These are phyloP conservation scores for Claviceps pazoutovae DNA, from an alignment of 2,329 filamentous ascomycete species.

Conservation along the genomic window DNA sequence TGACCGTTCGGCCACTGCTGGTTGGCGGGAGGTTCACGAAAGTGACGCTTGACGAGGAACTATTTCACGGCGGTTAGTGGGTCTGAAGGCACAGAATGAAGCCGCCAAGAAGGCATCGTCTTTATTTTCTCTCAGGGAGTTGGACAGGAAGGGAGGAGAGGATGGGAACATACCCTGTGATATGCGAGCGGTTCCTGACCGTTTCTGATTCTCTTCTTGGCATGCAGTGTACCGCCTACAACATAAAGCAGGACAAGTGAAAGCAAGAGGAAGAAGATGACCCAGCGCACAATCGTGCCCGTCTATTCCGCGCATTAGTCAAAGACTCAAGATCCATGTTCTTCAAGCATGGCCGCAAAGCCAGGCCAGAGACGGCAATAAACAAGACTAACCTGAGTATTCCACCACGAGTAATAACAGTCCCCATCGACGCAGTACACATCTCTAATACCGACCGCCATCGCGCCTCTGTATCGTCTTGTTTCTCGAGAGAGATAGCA, in stretches of 20 bases:
- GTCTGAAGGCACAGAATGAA: background rate
- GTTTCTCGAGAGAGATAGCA: no score
- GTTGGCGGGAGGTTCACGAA: conserved; percentile 13
- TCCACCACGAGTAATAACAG: conserved; percentile 14
- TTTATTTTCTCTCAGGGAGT: background rate
- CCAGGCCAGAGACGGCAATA: background rate
- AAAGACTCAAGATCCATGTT: background rate
- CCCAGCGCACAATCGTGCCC: conserved; percentile 57
- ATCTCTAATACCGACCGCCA: conserved; percentile 1
- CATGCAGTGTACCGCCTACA: conserved; percentile 56
- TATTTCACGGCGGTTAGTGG: conserved; percentile 11
- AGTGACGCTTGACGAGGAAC: conserved; percentile 34
- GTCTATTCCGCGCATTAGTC: conserved; percentile 26
- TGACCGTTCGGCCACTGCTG: conserved; percentile 8
- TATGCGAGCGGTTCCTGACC: conserved; percentile 54
- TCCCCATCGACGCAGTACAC: conserved; percentile 1
- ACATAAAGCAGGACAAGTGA: conserved; percentile 46
- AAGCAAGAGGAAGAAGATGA: conserved; percentile 50
- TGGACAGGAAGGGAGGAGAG: background rate
- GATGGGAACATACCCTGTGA: conserved; percentile 42
- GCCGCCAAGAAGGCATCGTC: background rate
- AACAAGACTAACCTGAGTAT: conserved; percentile 13
- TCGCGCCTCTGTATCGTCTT: background rate
- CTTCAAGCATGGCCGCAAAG: background rate
- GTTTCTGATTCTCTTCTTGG: conserved; percentile 49